These are phyloP conservation scores for Venturia pyrina DNA, from an alignment of 2,329 filamentous ascomycete species.

Conservation along the genomic window DNA sequence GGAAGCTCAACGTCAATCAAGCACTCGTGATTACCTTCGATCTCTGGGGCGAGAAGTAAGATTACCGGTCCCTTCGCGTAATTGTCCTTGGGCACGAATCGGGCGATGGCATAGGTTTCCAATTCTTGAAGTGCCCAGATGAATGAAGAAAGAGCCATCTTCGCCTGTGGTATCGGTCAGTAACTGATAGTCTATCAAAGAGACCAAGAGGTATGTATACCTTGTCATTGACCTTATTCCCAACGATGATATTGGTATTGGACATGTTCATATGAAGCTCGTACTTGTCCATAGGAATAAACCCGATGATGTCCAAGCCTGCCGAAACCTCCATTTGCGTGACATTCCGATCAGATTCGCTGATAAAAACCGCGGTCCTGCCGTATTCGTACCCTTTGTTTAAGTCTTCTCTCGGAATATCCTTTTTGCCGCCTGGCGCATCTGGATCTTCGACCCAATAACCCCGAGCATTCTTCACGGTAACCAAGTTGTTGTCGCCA, in stretches of 20 bases:
- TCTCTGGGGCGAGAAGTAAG: slow-evolving; percentile 67
- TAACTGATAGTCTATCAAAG: not conserved
- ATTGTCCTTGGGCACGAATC: slow-evolving; percentile 74
- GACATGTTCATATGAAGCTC: slow-evolving; percentile 81
- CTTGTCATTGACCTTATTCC: slow-evolving; percentile 68
- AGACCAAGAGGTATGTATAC: slow-evolving; percentile 41
- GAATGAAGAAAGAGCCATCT: slow-evolving; percentile 73
- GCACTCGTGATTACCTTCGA: slow-evolving; percentile 66
- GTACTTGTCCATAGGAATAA: slow-evolving; percentile 67
- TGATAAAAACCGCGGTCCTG: slow-evolving; percentile 81
- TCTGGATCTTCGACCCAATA: slow-evolving; percentile 73
- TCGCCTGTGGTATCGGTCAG: not conserved
- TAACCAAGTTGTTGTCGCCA: slow-evolving; percentile 44
- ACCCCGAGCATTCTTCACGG: slow-evolving; percentile 65
- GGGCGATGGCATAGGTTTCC: slow-evolving; percentile 75
- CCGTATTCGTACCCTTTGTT: slow-evolving; percentile 95
- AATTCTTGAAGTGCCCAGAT: slow-evolving; percentile 79
- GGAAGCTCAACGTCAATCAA: slow-evolving; percentile 84
- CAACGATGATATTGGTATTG: slow-evolving; percentile 65
- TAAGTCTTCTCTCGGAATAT: slow-evolving; percentile 71
- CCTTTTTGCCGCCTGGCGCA: slow-evolving; percentile 66
- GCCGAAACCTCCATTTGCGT: slow-evolving; percentile 75
- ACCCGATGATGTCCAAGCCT: slow-evolving; percentile 74
- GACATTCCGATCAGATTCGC: slow-evolving; percentile 73
- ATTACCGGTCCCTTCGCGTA: slow-evolving; percentile 57